Evolutionary conservation across 2,329 filamentous ascomycete genomes (phyloP), one percentile per base, ranked within the genome.

Genomic region (Talaromyces marneffei): DNA sequence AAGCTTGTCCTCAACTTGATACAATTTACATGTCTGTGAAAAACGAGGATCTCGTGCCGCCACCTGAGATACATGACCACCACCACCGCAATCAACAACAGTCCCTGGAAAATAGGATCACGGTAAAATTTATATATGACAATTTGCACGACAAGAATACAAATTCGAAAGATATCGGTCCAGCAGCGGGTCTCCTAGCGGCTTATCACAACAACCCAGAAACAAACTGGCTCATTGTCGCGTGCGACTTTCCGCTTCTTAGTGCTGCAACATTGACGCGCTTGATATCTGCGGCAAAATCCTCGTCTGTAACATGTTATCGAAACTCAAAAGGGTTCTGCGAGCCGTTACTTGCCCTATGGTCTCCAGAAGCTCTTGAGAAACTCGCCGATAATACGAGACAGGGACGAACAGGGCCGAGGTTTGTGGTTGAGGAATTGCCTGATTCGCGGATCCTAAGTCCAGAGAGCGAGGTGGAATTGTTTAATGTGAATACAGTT

Each of bases 341-440:
- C 53, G 72, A 77, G 66, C 75, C 75, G 3, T 64, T 77, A 7
- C 56, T 77, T n/a, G 71, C 65, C 1, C 67, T 77, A 3, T 77
- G 75, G 75, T 65, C 69, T 2, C 68, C 72, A 1, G 63, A 69
- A 20, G 73, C 72, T 0, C 61, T 77, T 35, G 35, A 31, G 6
- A 42, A 50, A 18, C 40, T 76, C 44, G 63, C 64, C 9, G 48
- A 67, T 39, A 62, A 69, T 64, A 59, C 67, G 8, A 25, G 39
- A 48, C 50, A 61, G 31, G 65, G 61, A 16, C 64, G 56, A 20
- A 50, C 50, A 2, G 67, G 66, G 2, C 64, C 69, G 8, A 62
- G 62, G 29, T 60, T 57, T 42, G 64, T 68, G 4, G 48, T 70
- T 2, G 62, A 64, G 14, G 55, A 67, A 18, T 5, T 67, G 16